These are phyloP conservation scores for Racocetra persica DNA, from an alignment of 371 early-diverging fungal species.

Conservation along the genomic window DNA sequence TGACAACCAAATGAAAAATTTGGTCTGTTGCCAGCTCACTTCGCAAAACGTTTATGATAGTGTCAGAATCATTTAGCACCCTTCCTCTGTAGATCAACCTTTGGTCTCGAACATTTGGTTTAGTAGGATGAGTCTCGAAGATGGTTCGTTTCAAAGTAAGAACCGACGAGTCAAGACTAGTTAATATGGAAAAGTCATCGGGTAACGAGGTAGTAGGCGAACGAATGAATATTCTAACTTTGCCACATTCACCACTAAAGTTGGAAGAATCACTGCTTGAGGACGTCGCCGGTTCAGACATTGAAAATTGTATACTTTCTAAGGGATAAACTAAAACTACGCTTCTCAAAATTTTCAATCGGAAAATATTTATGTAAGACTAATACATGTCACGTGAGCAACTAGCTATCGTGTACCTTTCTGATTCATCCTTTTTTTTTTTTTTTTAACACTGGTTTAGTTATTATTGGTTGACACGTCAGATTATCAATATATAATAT, in stretches of 20 bases:
- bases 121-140: slow-evolving; percentile 20
- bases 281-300: background rate
- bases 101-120: slow-evolving; percentile 36
- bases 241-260: background rate
- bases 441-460: no score
- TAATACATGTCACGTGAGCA: no score
- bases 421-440: no score
- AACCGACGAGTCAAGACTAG: slow-evolving; percentile 26
- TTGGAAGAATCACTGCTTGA: slow-evolving; percentile 12
- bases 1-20: slow-evolving; percentile 43
- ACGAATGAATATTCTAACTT: slow-evolving; percentile 41
- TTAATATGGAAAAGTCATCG: slow-evolving; percentile 38
- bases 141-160: slow-evolving; percentile 34
- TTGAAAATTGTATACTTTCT: background rate
- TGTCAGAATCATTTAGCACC: slow-evolving; percentile 35
- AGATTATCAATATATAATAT: no score
- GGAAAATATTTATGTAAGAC: no score
- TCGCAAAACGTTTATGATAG: slow-evolving; percentile 19
- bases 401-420: no score
- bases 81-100: slow-evolving; percentile 43
- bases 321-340: no score
- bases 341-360: no score
- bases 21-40: slow-evolving; percentile 34
- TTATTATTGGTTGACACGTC: no score
- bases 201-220: slow-evolving; percentile 34